Base-by-base conservation (phyloP, 306 rosid species). In the Astragalus membranaceus region DNA sequence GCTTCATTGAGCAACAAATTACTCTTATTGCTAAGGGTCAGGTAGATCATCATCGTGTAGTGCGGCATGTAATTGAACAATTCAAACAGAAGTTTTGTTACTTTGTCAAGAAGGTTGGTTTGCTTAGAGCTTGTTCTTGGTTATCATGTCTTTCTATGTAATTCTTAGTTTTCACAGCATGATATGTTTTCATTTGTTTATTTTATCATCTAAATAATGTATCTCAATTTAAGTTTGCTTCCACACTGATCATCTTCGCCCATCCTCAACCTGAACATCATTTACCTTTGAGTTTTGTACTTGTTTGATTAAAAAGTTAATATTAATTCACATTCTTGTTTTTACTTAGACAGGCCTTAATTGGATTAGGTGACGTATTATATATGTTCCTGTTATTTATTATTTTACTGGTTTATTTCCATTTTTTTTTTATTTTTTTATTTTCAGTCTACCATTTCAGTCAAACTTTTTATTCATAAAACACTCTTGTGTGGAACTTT, bases 1-100 rank as follows among this genome's bases (percentile, higher is more conserved):
- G 98, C 84, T 93, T 93, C 84, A 93, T 93, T n/a, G 98, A 93
- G 91, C 98, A 93, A 66, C 98, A 93, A 80, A 90, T 93, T 67
- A 88, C 92, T 74, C 96, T 88, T 70, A 83, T 93, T 80, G 96
- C 98, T 29, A 87, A 62, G 88, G 97, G 97, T 44, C 96, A 90
- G 85, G 84, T 81, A 58, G 92, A 93, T 77, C 97, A 93, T 77
- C 77, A 11, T 73, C 78, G 39, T 72, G 97, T 93, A 54, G 93
- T 93, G 79, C 92, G 85, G 81, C 96, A 88, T 87, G 98, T 87
- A 43, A 75, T 93, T 10, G 90, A 81, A 64, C 98, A 90, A 70
- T 93, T 93, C 92, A 87, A 35, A 73, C 89, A 93, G 79, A 93
- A 93, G 78, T 93, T 76, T 79, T 78, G 83, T 83, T 93, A 90